Evolutionary conservation across 108 stramenopile species (phyloP), one percentile per base, ranked within the genome.

Genomic region (Cyclostephanos invisitatus): DNA sequence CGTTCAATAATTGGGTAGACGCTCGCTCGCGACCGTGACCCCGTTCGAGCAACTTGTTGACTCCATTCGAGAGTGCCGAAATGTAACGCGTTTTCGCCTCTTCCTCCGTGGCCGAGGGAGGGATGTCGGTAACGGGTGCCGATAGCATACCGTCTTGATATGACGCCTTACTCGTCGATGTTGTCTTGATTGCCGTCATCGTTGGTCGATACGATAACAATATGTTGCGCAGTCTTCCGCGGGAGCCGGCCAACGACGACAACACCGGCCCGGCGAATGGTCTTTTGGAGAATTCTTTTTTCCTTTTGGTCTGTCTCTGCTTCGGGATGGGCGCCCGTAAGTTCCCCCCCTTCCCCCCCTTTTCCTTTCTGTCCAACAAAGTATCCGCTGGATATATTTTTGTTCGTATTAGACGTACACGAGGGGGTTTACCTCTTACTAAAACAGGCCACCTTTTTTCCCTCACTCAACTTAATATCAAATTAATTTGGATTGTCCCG

Each of bases 11-110:
- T 20, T 85, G 68, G 5, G 18, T 24, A 0, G 80, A 73, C 12
- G 86, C 86, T 44, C 86, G 73, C 5, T 87, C 88, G 27, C 84
- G 82, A 35, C 85, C 84, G 51, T 85, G 78, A n/a, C 88, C 88
- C 58, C 70, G 63, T 2, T 61, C 46, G 69, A 84, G 73, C 51
- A 89, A 59, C 2, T 58, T 64, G 12, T 72, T 74, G n/a, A 89
- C 80, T 29, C 86, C 86, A 9, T 64, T 64, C 11, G 81, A 58
- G 1, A 89, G 61, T 5, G 82, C 73, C 25, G 70, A 35, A 7
- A 59, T 67, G 68, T 84, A 88, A 10, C 74, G 50, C 37, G 79
- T 64, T 56, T 78, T 80, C 14, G 87, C 87, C 57, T 82, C 76
- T 35, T 70, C 73, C 46, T 73, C 68, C 7, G 73, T 51, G 18